A percentile compares a stretch with the other conserved stretches of the same genome.
Evolutionary conservation across 305 asterid genomes (phyloP).

Genomic region (Fraxinus dipetala): DNA sequence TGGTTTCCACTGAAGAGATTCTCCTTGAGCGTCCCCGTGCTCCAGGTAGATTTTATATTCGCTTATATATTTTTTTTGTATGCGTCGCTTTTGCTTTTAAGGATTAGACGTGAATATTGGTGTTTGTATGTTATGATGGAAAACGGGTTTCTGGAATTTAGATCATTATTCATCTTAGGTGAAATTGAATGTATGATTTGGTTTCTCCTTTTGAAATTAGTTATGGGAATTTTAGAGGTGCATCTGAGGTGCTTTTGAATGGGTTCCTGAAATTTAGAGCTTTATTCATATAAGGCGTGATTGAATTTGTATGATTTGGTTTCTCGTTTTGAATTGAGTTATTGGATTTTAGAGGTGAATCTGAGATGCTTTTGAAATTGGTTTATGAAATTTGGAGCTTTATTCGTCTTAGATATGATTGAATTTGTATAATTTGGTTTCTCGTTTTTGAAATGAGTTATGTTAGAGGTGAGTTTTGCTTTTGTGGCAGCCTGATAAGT

Average conservation of each 20-base stretch:
- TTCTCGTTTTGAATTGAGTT: not conserved
- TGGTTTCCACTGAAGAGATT: constrained; percentile 50
- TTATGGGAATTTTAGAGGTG: not conserved
- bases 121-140: not conserved
- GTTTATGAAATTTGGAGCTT: not conserved
- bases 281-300: not conserved
- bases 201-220: not conserved
- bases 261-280: not conserved
- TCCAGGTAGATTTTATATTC: constrained; percentile 25
- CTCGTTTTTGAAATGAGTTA: not conserved
- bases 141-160: not conserved
- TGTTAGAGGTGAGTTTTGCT: not conserved
- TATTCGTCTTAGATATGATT: not conserved
- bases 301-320: not conserved
- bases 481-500: not conserved
- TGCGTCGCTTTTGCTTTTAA: not conserved
- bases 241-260: not conserved
- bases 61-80: not conserved
- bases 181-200: not conserved
- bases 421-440: not conserved
- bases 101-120: not conserved
- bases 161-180: not conserved
- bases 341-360: not conserved
- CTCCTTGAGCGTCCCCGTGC: constrained; percentile 42
- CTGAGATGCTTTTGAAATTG: not conserved